Percentiles rank a stretch among this genome's conserved stretches.
Conservation (phyloP, 1,284 basidiomycete genomes). For the Boletus hoseneyae region DNA sequence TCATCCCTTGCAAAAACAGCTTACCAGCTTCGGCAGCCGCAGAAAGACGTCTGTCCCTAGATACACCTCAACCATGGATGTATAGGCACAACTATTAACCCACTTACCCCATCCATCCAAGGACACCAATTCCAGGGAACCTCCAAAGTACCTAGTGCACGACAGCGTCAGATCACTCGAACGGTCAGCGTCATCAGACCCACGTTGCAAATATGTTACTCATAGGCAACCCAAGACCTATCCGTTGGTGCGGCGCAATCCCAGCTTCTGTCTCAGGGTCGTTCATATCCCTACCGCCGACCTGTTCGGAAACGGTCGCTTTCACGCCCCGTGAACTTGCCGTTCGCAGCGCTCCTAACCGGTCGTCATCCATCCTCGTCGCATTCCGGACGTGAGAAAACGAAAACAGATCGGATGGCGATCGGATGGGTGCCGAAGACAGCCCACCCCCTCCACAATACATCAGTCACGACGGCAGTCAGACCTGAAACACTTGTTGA, state of each 20-base stretch:
- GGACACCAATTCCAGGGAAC: constrained; percentile 76
- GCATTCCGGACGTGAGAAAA: constrained; percentile 80
- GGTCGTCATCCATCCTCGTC: constrained; percentile 60
- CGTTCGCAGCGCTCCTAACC: constrained; percentile 66
- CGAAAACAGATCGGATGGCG: constrained; percentile 73
- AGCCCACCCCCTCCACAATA: constrained; percentile 63
- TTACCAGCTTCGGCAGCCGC: constrained; percentile 75
- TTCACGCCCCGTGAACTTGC: constrained; percentile 66
- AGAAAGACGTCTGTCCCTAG: constrained; percentile 80
- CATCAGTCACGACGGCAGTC: not conserved
- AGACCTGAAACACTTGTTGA: not conserved
- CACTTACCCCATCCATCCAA: constrained; percentile 77
- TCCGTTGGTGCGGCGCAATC: constrained; percentile 54
- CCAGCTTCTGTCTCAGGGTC: constrained; percentile 45
- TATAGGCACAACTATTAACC: not conserved
- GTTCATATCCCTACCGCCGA: constrained; percentile 43
- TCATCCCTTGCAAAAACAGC: constrained; percentile 20
- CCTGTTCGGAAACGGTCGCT: constrained; percentile 75
- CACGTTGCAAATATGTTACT: constrained; percentile 82
- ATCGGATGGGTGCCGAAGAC: constrained; percentile 47
- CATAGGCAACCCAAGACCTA: constrained; percentile 82
- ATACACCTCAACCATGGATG: not conserved
- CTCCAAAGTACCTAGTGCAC: constrained; percentile 67
- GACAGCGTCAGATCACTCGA: constrained; percentile 5
- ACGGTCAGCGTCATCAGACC: constrained; percentile 21